phyloP scores from a whole-genome alignment of 1,284 basidiomycete genomes.

The Cryptococcus sp. region DNA sequence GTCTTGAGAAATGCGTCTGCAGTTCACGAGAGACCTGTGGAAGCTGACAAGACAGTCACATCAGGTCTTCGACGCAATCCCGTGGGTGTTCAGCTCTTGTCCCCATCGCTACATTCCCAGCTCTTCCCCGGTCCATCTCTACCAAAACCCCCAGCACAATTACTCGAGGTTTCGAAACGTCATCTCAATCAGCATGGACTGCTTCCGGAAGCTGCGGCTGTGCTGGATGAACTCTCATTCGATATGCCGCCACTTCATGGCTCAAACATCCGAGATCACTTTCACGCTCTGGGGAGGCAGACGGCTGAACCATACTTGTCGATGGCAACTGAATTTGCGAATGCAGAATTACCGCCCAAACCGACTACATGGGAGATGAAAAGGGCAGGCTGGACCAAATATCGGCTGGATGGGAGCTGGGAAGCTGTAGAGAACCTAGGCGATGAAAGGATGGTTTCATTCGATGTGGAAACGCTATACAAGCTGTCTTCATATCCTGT shows the following conservation, averaged over 20 bases:
- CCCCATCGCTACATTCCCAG: constrained; percentile 71
- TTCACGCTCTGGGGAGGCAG: constrained; percentile 69
- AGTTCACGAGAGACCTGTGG: neutral
- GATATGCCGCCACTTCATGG: constrained; percentile 82
- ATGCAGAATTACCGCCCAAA: constrained; percentile 56
- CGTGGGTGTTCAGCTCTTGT: constrained; percentile 88
- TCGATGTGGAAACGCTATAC: constrained; percentile 94
- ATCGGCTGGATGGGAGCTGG: constrained; percentile 51
- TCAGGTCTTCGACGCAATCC: constrained; percentile 59
- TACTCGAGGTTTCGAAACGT: constrained; percentile 68
- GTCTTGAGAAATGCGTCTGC: neutral
- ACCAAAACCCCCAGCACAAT: constrained; percentile 59
- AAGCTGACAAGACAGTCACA: neutral
- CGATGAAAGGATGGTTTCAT: constrained; percentile 69
- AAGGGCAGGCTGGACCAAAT: constrained; percentile 84
- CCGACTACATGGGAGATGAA: constrained; percentile 68
- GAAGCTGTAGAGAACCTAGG: constrained; percentile 45
- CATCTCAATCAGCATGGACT: constrained; percentile 78
- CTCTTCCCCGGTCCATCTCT: constrained; percentile 72
- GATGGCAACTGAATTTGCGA: constrained; percentile 64
- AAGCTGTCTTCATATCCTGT: constrained; percentile 74
- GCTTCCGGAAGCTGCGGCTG: constrained; percentile 72
- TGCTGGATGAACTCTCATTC: constrained; percentile 72
- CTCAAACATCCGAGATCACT: constrained; percentile 79
- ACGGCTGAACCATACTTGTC: constrained; percentile 77